A percentile compares a stretch with the other conserved stretches of the same genome.
Evolutionary conservation across 352 stramenopile species (phyloP).

Genomic region (Phytophthora brassicae): DNA sequence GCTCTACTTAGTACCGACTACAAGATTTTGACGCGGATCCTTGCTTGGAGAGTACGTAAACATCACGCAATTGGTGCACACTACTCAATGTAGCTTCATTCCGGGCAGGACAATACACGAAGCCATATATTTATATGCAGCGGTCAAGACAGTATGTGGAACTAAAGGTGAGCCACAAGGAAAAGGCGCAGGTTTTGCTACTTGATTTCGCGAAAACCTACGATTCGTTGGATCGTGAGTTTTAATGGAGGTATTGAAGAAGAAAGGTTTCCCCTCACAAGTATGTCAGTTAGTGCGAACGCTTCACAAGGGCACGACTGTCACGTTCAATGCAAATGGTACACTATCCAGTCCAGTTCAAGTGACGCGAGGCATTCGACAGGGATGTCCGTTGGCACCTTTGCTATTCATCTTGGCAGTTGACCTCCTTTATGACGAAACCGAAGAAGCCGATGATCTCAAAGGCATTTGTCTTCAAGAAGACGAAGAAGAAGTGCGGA

Average conservation of each 20-base stretch:
- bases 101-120: not conserved
- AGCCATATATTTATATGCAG: not conserved
- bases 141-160: not conserved
- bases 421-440: not conserved
- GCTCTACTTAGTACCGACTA: not conserved
- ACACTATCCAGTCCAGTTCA: not conserved
- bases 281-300: not conserved
- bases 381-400: not conserved
- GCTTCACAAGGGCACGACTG: not conserved
- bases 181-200: not conserved
- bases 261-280: not conserved
- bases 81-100: not conserved
- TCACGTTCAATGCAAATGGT: not conserved
- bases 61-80: not conserved
- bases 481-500: not conserved
- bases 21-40: not conserved
- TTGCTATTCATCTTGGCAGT: not conserved
- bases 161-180: not conserved
- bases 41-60: not conserved
- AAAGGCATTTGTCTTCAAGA: not conserved
- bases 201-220: constrained; percentile 8
- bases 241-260: not conserved
- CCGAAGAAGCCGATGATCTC: not conserved
- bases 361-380: not conserved
- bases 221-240: not conserved